Conservation (phyloP, 495 filamentous ascomycete genomes). For the Patellaria atrata region DNA sequence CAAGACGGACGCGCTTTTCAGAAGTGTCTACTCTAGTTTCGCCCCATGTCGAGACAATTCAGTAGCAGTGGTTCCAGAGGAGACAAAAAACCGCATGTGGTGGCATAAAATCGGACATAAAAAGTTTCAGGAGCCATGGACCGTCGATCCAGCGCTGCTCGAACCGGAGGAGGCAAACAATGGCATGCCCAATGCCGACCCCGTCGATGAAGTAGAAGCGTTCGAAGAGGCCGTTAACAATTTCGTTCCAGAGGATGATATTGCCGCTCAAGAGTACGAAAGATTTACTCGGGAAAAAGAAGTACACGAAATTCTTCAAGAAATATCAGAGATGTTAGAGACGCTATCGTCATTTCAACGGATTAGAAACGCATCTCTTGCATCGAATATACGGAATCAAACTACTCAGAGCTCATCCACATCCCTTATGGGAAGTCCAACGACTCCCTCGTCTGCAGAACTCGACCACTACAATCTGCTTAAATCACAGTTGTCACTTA, state of each 20-base stretch:
- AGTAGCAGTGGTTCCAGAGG: conserved; percentile 53
- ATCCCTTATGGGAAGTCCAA: conserved; percentile 31
- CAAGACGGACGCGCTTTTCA: conserved; percentile 59
- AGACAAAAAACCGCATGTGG: conserved; percentile 66
- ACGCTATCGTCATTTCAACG: conserved; percentile 77
- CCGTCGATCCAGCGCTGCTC: conserved; percentile 33
- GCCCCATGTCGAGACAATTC: conserved; percentile 73
- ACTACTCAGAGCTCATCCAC: conserved; percentile 31
- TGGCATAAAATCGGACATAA: conserved; percentile 64
- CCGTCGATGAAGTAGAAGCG: conserved; percentile 31
- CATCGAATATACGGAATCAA: conserved; percentile 29
- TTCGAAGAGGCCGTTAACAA: conserved; percentile 36
- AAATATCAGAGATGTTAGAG: conserved; percentile 72
- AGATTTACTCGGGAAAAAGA: conserved; percentile 42
- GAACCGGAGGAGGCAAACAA: conserved; percentile 14
- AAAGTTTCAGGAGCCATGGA: conserved; percentile 38
- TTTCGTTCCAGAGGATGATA: conserved; percentile 30
- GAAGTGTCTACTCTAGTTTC: conserved; percentile 77
- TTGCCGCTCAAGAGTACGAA: background rate
- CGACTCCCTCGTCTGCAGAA: conserved; percentile 50
- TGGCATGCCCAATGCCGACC: conserved; percentile 22
- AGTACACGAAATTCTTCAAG: conserved; percentile 56
- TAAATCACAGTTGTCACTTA: conserved; percentile 52
- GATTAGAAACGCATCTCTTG: conserved; percentile 55
- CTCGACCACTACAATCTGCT: conserved; percentile 58